phyloP scores from a whole-genome alignment of 2,329 filamentous ascomycete genomes.

The Chaetomiaceae sp. region DNA sequence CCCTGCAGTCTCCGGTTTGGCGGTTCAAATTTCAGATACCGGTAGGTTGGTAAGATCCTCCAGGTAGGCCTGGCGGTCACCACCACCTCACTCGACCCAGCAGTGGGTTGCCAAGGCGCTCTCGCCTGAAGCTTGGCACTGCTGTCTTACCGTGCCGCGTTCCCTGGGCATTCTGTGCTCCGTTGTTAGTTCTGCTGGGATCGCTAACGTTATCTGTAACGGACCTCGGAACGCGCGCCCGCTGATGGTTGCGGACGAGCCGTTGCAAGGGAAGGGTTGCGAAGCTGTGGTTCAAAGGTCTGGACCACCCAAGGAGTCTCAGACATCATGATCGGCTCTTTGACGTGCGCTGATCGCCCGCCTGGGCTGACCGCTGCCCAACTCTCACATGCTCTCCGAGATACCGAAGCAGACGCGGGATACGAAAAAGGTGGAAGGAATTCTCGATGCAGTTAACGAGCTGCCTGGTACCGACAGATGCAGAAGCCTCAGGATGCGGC shows the following conservation, averaged over 20 bases:
- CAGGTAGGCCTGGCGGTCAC: too few relatives aligned
- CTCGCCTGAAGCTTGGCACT: slow-evolving; percentile 5
- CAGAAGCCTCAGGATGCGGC: slow-evolving; percentile 4
- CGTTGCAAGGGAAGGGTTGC: neutral
- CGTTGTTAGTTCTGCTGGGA: too few relatives aligned
- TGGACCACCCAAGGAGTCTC: neutral
- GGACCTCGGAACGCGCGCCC: neutral
- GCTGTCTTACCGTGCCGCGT: neutral
- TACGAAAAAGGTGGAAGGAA: neutral
- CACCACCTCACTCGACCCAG: neutral
- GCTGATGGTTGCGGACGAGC: neutral
- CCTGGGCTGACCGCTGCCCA: neutral
- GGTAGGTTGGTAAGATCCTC: too few relatives aligned
- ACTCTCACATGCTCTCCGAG: neutral
- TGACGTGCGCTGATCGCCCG: slow-evolving; percentile 2
- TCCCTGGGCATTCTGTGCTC: too few relatives aligned
- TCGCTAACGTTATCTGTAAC: neutral
- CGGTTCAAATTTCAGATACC: too few relatives aligned
- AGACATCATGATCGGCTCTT: slow-evolving; percentile 6
- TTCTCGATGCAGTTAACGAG: neutral
- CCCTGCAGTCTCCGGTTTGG: too few relatives aligned
- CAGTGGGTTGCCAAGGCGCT: slow-evolving; percentile 7
- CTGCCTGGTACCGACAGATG: neutral
- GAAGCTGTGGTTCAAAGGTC: neutral
- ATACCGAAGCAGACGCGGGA: neutral